Conservation (phyloP, 1,284 basidiomycete species). For the Exobasidium cylindrosporum region DNA sequence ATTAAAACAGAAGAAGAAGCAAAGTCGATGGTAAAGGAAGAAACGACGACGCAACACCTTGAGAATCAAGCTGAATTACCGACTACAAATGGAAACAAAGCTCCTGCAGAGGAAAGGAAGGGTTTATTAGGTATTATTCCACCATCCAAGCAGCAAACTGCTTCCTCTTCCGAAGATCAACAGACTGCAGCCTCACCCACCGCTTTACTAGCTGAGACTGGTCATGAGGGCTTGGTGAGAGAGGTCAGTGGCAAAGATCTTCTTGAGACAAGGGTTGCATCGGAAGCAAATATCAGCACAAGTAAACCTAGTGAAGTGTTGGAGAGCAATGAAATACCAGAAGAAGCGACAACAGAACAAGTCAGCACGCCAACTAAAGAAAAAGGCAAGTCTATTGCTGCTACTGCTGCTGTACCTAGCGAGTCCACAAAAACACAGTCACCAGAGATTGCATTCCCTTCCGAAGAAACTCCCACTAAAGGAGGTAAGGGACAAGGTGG, state of each 20-base stretch:
- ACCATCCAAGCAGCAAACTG: neutral
- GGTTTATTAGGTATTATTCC: neutral
- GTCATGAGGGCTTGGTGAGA: neutral
- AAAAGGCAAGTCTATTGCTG: neutral
- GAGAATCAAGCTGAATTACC: neutral
- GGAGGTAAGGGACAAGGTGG: neutral
- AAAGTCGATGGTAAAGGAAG: constrained; percentile 1
- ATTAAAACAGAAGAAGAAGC: constrained; percentile 51
- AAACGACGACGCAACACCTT: neutral
- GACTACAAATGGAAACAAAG: neutral
- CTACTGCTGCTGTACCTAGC: neutral
- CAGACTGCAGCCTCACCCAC: neutral
- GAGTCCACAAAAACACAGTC: neutral
- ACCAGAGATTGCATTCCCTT: neutral
- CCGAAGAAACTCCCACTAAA: neutral
- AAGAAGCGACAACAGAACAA: neutral
- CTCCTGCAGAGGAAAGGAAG: neutral
- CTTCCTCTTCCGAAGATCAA: neutral
- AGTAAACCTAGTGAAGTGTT: neutral
- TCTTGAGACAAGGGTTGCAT: neutral
- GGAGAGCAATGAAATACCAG: neutral
- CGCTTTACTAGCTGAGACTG: neutral
- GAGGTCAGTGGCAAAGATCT: neutral
- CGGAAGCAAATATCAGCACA: neutral
- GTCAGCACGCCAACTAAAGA: neutral